Evolutionary conservation across 1,139 yeast species (phyloP), one percentile per base, ranked within the genome.

Genomic region (Saccharomyces hybrid): DNA sequence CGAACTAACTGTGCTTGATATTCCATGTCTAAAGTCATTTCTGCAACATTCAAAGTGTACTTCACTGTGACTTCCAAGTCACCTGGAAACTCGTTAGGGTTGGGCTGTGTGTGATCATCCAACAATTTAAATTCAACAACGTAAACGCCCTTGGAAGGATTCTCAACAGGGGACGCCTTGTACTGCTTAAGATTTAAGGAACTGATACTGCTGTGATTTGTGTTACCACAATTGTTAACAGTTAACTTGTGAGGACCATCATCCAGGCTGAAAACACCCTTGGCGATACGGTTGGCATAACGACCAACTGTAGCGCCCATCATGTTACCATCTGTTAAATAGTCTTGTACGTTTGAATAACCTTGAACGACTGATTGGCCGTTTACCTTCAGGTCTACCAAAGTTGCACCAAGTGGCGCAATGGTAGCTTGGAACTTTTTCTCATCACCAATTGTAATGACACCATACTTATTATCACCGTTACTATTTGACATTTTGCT

Each of bases 261-360:
- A 50, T 73, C 70, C 27, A 81, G 62, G 25, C 62, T 60, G 58
- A 80, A 73, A 51, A 63, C 58, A 13, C 80, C 84, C 28, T 73
- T 71, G 30, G 73, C 70, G 55, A 83, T 77, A 58, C 88, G 74
- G 68, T 83, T 83, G 55, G 87, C 86, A 55, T 73, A 78, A 50
- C 88, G 75, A 26, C 88, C 88, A 31, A 83, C 77, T 16, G 84
- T 78, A 32, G 84, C 78, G 31, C 86, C 87, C 56, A 82, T 75
- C 63, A 71, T 81, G 13, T 81, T 81, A 63, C 79, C 79, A 9
- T 61, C 54, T n/a, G 66, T 62, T 50, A 65, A 60, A 64, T 78
- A 79, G 50, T 71, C 74, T 5, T 62, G 64, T 23, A 72, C 72
- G 47, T 68, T 63, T n/a, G 68, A 69, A 57, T 71, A 78, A 3